These are phyloP conservation scores for Fusarium oxysporum DNA, from an alignment of 2,329 filamentous ascomycete genomes.

Conservation along the genomic window DNA sequence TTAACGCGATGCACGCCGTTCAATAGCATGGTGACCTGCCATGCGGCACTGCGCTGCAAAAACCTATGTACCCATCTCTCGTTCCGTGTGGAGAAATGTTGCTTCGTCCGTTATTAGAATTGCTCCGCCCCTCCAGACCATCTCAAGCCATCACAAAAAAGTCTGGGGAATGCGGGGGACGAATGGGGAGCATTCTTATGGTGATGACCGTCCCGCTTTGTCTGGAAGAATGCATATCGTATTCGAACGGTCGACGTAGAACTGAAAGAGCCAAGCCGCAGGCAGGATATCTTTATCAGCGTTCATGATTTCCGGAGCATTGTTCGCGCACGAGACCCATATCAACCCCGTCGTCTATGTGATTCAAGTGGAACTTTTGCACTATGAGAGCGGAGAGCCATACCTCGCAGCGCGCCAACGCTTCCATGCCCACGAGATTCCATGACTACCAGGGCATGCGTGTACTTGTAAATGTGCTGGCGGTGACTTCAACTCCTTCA, in stretches of 20 bases:
- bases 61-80: constrained; percentile 1
- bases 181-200: constrained; percentile 11
- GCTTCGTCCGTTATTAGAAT: constrained; percentile 1
- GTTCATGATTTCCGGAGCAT: constrained; percentile 10
- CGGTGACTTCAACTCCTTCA: constrained; percentile 13
- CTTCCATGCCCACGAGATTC: constrained; percentile 8
- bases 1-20: constrained; percentile 10
- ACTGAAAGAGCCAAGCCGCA: background rate
- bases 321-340: constrained; percentile 28
- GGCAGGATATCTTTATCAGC: constrained; percentile 23
- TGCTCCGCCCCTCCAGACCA: constrained; percentile 12
- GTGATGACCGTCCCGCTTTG: constrained; percentile 18
- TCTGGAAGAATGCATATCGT: background rate
- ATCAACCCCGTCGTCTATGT: constrained; percentile 8
- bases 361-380: constrained; percentile 40
- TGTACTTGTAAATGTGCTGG: constrained; percentile 2
- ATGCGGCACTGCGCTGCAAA: background rate
- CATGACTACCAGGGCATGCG: constrained; percentile 11
- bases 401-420: constrained; percentile 17
- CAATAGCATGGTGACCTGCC: constrained; percentile 8
- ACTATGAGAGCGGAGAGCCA: constrained; percentile 30
- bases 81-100: constrained; percentile 27
- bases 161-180: constrained; percentile 40
- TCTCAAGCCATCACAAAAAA: constrained; percentile 21
- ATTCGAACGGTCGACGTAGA: constrained; percentile 31